Evolutionary conservation across 208 protist genomes (phyloP).

Genomic region (Lotmaria passim): DNA sequence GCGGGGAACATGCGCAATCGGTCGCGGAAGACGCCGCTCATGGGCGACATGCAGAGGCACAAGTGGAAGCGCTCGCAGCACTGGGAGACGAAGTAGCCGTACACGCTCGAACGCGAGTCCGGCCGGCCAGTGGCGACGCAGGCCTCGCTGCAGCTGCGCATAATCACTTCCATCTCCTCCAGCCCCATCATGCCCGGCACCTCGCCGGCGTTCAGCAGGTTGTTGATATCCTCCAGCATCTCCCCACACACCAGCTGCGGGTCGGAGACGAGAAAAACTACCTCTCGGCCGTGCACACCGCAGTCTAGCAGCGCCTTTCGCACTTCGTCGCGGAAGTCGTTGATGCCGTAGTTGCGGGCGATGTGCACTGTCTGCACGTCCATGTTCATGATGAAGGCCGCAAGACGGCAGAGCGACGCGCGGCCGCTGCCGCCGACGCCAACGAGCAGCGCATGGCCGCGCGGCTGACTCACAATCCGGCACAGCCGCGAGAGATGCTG

Average conservation of each 20-base stretch:
- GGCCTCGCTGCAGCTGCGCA: slow-evolving; percentile 75
- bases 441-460: slow-evolving; percentile 96
- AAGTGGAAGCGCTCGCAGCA: slow-evolving; percentile 95
- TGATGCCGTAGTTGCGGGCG: slow-evolving; percentile 89
- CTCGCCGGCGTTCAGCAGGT: slow-evolving; percentile 97
- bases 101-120: slow-evolving; percentile 91
- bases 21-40: slow-evolving; percentile 93
- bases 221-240: slow-evolving; percentile 98
- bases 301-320: slow-evolving; percentile 83
- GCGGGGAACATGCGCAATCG: slow-evolving; percentile 97
- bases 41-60: slow-evolving; percentile 95
- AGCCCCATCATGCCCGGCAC: slow-evolving; percentile 95
- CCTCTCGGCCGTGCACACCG: slow-evolving; percentile 82
- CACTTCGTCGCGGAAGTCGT: slow-evolving; percentile 95
- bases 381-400: slow-evolving; percentile 93
- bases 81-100: slow-evolving; percentile 90
- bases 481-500: slow-evolving; percentile 96
- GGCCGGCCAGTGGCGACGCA: slow-evolving; percentile 78
- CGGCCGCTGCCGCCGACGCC: slow-evolving; percentile 97
- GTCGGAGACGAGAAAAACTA: slow-evolving; percentile 95
- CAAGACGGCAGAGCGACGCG: slow-evolving; percentile 93
- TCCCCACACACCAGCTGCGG: slow-evolving; percentile 92
- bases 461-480: slow-evolving; percentile 95
- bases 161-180: slow-evolving; percentile 95
- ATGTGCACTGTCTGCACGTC: slow-evolving; percentile 90